Conservation (phyloP, 2,329 filamentous ascomycete genomes). For the Fusarium hainanense region DNA sequence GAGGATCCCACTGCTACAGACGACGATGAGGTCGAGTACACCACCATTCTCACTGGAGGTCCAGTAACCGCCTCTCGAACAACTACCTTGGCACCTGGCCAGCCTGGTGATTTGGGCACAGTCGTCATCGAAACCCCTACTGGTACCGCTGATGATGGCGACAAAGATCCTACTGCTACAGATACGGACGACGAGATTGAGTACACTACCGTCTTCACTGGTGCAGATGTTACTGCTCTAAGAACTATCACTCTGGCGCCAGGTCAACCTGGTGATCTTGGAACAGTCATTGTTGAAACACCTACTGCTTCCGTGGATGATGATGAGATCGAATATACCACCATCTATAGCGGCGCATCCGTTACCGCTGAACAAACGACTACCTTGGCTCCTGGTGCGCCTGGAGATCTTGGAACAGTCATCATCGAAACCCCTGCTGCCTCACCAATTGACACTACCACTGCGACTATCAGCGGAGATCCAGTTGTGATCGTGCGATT, state of each 20-base stretch:
- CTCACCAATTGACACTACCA: background rate
- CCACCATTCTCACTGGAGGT: background rate
- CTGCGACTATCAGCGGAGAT: background rate
- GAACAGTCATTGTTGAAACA: background rate
- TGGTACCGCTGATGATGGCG: background rate
- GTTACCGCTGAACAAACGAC: background rate
- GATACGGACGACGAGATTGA: background rate
- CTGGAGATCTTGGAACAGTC: background rate
- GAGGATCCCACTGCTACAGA: background rate
- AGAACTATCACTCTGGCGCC: background rate
- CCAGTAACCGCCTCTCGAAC: background rate
- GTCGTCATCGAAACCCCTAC: background rate
- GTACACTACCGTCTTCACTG: background rate
- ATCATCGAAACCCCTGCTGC: constrained; percentile 1
- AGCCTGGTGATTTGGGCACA: background rate
- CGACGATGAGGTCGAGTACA: background rate
- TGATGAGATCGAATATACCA: background rate
- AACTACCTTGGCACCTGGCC: constrained; percentile 1
- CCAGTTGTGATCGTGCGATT: background rate
- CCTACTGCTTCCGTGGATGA: background rate
- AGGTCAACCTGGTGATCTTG: background rate
- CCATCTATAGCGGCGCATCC: background rate
- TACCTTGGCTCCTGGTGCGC: background rate
- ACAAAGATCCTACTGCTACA: background rate
- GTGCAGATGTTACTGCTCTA: background rate